Conservation (phyloP, 306 rosid species). For the Betula pendula region DNA sequence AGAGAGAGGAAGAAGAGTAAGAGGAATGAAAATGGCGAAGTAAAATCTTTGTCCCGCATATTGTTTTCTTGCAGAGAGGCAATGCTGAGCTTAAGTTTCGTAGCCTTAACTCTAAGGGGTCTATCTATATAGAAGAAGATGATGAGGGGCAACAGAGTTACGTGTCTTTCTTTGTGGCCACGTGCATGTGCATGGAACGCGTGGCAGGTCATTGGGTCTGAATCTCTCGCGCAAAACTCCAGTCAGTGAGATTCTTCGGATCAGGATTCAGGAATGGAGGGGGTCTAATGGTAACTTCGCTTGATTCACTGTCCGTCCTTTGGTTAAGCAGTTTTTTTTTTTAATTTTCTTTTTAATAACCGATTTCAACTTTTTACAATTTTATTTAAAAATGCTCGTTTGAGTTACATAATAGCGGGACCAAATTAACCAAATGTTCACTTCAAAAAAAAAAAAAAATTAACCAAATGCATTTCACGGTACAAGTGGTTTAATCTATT, state of each 20-base stretch:
- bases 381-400: no score
- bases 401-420: no score
- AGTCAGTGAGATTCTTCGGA: constrained; percentile 19
- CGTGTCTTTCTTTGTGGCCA: constrained; percentile 53
- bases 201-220: constrained; percentile 43
- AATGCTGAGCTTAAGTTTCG: neutral
- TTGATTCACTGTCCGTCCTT: no score
- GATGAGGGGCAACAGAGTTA: constrained; percentile 21
- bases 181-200: constrained; percentile 39
- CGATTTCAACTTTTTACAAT: no score
- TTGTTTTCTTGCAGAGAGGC: neutral
- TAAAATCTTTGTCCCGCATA: constrained; percentile 17
- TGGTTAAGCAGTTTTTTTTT: no score
- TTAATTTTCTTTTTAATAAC: no score
- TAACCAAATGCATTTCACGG: no score
- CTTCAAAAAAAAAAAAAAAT: no score
- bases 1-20: constrained; percentile 31
- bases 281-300: neutral
- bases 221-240: constrained; percentile 15
- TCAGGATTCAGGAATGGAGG: neutral
- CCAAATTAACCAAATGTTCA: no score
- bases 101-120: constrained; percentile 18
- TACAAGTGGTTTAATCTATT: no score
- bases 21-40: constrained; percentile 20
- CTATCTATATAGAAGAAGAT: constrained; percentile 32